Evolutionary conservation across 2,329 filamentous ascomycete genomes (phyloP).

Genomic region (Phaeosphaeria sp.): DNA sequence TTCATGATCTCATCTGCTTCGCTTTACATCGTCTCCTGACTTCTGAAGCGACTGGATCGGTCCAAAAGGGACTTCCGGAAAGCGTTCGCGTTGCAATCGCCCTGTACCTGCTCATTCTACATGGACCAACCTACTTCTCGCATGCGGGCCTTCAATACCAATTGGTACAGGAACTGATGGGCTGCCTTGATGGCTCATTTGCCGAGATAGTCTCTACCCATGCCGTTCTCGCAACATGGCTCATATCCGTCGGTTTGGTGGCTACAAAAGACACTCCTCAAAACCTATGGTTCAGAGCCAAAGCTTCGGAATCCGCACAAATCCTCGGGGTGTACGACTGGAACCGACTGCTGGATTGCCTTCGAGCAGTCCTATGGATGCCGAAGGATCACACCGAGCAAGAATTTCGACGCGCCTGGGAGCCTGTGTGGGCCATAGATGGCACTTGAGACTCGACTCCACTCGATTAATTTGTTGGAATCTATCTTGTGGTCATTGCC

Average conservation of each 20-base stretch:
- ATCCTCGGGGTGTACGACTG: neutral
- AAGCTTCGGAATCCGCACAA: neutral
- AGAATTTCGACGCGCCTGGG: slow-evolving; percentile 16
- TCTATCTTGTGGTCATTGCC: neutral
- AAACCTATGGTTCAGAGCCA: slow-evolving; percentile 17
- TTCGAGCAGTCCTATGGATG: slow-evolving; percentile 20
- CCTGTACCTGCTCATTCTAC: slow-evolving; percentile 62
- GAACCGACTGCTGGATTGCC: neutral
- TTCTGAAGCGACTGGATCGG: neutral
- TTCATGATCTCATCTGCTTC: slow-evolving; percentile 65
- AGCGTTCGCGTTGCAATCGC: slow-evolving; percentile 55
- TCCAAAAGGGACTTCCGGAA: slow-evolving; percentile 5
- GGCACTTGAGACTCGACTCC: neutral
- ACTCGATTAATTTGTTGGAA: neutral
- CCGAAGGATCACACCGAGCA: slow-evolving; percentile 4
- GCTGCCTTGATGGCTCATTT: neutral
- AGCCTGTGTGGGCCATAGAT: slow-evolving; percentile 1
- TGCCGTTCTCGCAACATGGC: slow-evolving; percentile 17
- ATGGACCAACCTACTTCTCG: slow-evolving; percentile 64
- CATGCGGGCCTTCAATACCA: slow-evolving; percentile 46
- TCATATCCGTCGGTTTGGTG: slow-evolving; percentile 22
- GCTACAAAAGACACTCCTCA: slow-evolving; percentile 14
- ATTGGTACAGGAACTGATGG: neutral
- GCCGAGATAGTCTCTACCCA: neutral
- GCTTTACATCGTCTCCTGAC: slow-evolving; percentile 59